Base-by-base conservation (phyloP, 2,329 filamentous ascomycete species). In the Curvularia spicifera region DNA sequence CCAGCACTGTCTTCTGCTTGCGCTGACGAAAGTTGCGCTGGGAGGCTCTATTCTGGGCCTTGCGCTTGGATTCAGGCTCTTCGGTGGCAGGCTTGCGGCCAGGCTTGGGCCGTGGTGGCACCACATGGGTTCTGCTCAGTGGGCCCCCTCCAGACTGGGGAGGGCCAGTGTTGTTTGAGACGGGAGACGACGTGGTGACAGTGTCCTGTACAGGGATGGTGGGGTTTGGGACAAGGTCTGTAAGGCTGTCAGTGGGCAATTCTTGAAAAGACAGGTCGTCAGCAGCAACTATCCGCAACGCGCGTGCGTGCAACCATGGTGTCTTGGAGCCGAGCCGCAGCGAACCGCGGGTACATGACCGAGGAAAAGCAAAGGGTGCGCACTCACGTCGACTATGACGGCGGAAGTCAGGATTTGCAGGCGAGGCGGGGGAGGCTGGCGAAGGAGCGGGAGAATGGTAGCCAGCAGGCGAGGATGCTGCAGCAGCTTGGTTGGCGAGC, bases 51-150 rank as follows among this genome's bases (percentile, higher is more conserved):
- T 98, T 98, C 80, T 98, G 95, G 1, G 91, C 91, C 81, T 97
- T 96, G 65, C 95, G 87, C 80, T 96, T 96, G 43, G 93, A 96
- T 1, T 91, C 91, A 13, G 93, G 93, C 51, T 93, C 96, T 73
- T 97, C 93, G 35, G 91, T 96, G 46, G 92, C 91, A 3, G 94
- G 93, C 83, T 98, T 98, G 68, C 94, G 88, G 48, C 94, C 94
- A 22, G 95, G 94, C 82, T 79, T 80, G 7, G 80, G 80, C 24
- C 80, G 76, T 5, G 79, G 71, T 33, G 78, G 79, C 22, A 82
- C 70, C 3, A 65, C 67, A 65, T 78, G 73, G 43, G 49, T 70
- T 24, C 60, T 67, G 61, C 74, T 76, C 57, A 78, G 75, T 35
- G 79, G 80, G 54, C 73, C 79, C 47, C 69, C 70, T 65, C 70